phyloP scores from a whole-genome alignment of 1,284 basidiomycete species.

The Xerocomus nothofagi region DNA sequence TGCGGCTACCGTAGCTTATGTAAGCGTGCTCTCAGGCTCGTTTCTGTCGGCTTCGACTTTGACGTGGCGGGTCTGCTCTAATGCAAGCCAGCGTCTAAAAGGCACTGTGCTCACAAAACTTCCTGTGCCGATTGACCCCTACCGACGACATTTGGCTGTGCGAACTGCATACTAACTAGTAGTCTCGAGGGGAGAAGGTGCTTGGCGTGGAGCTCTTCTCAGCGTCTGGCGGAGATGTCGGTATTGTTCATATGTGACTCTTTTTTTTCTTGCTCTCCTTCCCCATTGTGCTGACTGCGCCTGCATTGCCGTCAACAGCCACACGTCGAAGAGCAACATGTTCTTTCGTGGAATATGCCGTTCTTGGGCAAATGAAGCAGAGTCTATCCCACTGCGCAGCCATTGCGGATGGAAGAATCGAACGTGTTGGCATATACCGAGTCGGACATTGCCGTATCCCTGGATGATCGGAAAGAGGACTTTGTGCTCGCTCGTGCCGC shows the following conservation, averaged over 20 bases:
- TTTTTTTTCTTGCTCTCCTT: not conserved
- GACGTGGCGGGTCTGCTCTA: too few species aligned
- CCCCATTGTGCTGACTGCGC: not conserved
- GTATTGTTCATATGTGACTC: not conserved
- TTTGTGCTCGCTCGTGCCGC: too few species aligned
- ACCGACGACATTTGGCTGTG: not conserved
- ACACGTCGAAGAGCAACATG: not conserved
- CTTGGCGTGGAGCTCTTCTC: not conserved
- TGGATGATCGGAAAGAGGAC: not conserved
- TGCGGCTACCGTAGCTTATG: too few species aligned
- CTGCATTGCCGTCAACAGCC: not conserved
- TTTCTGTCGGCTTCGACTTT: too few species aligned
- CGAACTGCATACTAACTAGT: too few species aligned
- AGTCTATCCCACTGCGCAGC: not conserved
- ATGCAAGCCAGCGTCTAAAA: too few species aligned
- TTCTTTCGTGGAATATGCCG: not conserved
- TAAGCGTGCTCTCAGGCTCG: too few species aligned
- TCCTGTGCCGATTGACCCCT: not conserved
- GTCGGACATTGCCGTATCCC: not conserved
- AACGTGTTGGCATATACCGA: not conserved
- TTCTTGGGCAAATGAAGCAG: not conserved
- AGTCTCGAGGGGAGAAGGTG: not conserved
- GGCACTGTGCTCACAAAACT: not conserved
- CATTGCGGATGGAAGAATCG: not conserved
- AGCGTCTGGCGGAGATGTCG: not conserved